Evolutionary conservation across 768 basidiomycete genomes (phyloP).

Genomic region (Jaapia argillacea): DNA sequence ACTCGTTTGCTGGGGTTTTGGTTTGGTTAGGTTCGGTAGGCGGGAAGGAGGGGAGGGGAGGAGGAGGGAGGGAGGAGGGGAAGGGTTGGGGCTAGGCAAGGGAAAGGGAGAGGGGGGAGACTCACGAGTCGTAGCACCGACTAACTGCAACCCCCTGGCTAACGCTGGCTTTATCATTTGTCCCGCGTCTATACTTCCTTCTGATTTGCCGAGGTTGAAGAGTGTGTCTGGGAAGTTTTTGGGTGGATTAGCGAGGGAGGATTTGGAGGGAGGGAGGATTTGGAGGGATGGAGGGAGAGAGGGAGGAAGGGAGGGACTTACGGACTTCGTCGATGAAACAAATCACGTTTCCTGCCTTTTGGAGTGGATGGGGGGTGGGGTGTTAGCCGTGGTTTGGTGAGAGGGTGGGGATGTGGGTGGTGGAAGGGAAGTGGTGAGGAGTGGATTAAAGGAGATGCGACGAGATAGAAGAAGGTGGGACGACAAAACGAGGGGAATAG

Average conservation of each 20-base stretch:
- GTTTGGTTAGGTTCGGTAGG: too few relatives aligned
- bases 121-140: conserved; percentile 85
- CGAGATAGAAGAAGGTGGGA: too few relatives aligned
- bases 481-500: conserved; percentile 2
- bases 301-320: conserved; percentile 28
- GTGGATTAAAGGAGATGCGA: too few relatives aligned
- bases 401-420: not conserved
- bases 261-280: not conserved
- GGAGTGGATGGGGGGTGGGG: conserved; percentile 6
- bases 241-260: not conserved
- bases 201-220: conserved; percentile 84
- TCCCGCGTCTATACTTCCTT: conserved; percentile 87
- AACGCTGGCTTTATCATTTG: conserved; percentile 92
- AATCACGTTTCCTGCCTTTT: conserved; percentile 64
- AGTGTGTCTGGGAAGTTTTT: conserved; percentile 41
- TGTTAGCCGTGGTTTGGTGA: not conserved
- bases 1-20: conserved; percentile 77
- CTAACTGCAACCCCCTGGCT: conserved; percentile 78
- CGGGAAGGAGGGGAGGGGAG: too few relatives aligned
- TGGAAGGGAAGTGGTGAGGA: too few relatives aligned
- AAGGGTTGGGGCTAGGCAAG: not conserved
- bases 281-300: not conserved
- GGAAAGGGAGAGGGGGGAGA: conserved; percentile 7
- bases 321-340: conserved; percentile 95
- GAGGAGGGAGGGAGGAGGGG: too few relatives aligned